Evolutionary conservation across 1,284 basidiomycete genomes (phyloP), one percentile per base, ranked within the genome.

Genomic region (Athelia psychrophila): DNA sequence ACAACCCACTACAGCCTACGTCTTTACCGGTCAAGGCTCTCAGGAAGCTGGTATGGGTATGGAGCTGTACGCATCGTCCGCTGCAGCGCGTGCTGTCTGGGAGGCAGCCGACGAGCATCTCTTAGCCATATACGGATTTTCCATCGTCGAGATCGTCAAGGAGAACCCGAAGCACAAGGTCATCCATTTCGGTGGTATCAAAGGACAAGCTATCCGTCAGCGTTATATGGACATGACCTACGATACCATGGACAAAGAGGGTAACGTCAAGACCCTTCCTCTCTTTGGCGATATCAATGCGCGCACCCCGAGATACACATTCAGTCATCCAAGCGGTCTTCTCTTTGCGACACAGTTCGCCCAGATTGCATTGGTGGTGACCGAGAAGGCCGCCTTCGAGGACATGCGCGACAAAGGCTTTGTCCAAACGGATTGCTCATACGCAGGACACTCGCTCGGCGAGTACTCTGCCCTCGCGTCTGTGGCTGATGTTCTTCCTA

Each of bases 151-250:
- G 67, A 98, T 99, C 63, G 95, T 98, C 71, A 95, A 95, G 75
- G 91, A 95, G 69, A 97, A 97, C 69, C 94, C 95, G 36, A 96
- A 95, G 79, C 86, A 92, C 70, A 94, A 98, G 79, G 98, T 95
- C 1, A 90, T 99, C 60, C 96, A 99, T 73, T 99, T 99, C 62
- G 97, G 97, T 78, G 96, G 96, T 71, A 91, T 98, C 74, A 98
- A 97, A 73, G 96, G 96, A 44, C 95, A 98, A 68, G 94, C 89
- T 4, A 98, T 98, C 60, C 92, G 96, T 48, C 91, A 96, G 66
- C 88, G 97, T 38, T 99, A 98, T 77, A 98, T 98, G 94, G 93
- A 95, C 62, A 97, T 99, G 90, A 90, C 91, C 10, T 98, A 98
- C 76, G 95, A 98, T 66, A 88, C 94, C 1, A 89, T 93, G 78